Conservation (phyloP, 352 stramenopile genomes). For the Globisporangium takayamanum region DNA sequence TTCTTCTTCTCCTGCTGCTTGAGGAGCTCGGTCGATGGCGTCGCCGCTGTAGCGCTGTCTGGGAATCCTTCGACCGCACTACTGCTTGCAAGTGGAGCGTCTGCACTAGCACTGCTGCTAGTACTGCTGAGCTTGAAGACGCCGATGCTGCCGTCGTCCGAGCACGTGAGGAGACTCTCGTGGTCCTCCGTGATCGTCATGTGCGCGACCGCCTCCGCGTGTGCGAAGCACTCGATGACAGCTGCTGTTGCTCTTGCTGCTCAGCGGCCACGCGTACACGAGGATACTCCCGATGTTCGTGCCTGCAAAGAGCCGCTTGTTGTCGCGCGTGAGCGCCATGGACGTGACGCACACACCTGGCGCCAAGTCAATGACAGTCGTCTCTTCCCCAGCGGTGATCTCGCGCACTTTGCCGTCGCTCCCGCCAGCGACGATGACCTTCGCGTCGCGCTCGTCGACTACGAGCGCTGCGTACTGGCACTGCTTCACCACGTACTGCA, state of each 20-base stretch:
- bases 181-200: conserved; percentile 72
- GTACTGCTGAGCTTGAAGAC: conserved; percentile 41
- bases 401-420: conserved; percentile 68
- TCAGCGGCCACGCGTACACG: conserved; percentile 57
- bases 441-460: conserved; percentile 43
- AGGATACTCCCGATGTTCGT: conserved; percentile 58
- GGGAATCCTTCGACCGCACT: neutral
- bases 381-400: conserved; percentile 54
- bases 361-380: conserved; percentile 38
- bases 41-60: too few species aligned
- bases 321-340: conserved; percentile 55
- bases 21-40: neutral
- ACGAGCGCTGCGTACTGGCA: conserved; percentile 62
- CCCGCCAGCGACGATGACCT: conserved; percentile 43
- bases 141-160: conserved; percentile 56
- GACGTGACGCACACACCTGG: conserved; percentile 33
- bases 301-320: conserved; percentile 57
- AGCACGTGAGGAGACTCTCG: conserved; percentile 43
- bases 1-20: conserved; percentile 26
- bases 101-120: neutral
- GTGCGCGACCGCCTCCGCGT: conserved; percentile 56
- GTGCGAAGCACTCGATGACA: conserved; percentile 41
- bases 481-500: conserved; percentile 72
- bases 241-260: conserved; percentile 14
- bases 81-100: neutral